phyloP scores from a whole-genome alignment of 164 flowering plant species.

The Chimonanthus salicifolius region DNA sequence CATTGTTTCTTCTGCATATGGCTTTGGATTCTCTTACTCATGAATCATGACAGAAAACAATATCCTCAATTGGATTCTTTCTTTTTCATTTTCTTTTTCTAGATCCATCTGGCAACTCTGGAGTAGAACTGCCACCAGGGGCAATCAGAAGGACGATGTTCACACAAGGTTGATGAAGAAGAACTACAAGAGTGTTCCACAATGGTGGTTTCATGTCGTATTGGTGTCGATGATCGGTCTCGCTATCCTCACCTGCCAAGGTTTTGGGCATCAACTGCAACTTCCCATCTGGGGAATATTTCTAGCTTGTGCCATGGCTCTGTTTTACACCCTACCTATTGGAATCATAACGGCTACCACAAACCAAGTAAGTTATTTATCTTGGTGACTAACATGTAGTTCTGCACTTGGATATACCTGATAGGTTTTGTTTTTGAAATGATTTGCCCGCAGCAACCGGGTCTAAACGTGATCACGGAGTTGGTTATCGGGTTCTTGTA shows the following conservation, averaged over 20 bases:
- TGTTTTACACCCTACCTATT: constrained; percentile 57
- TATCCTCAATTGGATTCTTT: background rate
- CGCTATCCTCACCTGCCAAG: constrained; percentile 45
- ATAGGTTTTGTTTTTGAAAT: background rate
- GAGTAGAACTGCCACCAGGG: background rate
- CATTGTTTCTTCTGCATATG: background rate
- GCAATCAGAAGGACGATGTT: constrained; percentile 13
- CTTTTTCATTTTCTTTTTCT: background rate
- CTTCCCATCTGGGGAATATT: constrained; percentile 88
- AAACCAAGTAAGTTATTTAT: constrained; percentile 39
- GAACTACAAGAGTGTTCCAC: constrained; percentile 55
- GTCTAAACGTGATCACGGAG: constrained; percentile 57
- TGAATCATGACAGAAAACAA: background rate
- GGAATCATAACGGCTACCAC: constrained; percentile 24
- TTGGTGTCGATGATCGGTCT: constrained; percentile 34
- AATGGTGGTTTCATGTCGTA: constrained; percentile 67
- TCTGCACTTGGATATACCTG: background rate
- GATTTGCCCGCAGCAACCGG: constrained; percentile 31
- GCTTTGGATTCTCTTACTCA: background rate
- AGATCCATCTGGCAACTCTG: background rate
- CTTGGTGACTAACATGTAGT: no score
- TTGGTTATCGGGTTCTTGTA: constrained; percentile 13
- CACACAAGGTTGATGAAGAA: constrained; percentile 67
- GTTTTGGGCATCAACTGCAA: constrained; percentile 59
- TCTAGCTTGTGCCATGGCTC: constrained; percentile 41